A percentile compares a stretch with the other conserved stretches of the same genome.
Evolutionary conservation across 176 grass and related monocot species (phyloP).

Genomic region (Avena insularis): DNA sequence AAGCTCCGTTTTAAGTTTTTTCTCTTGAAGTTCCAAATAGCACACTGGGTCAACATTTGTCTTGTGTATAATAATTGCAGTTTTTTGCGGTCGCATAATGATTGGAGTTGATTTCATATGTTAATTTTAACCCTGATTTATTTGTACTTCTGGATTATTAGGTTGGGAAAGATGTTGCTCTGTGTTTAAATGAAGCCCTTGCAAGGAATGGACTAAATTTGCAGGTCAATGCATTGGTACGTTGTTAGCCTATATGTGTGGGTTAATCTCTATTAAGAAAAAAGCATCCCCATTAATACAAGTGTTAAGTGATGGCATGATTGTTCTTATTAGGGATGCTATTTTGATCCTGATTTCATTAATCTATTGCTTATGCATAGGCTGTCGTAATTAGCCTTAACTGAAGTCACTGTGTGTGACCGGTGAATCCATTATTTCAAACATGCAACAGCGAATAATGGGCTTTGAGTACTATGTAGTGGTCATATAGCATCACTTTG

Average conservation of each 20-base stretch:
- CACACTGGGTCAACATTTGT: not conserved
- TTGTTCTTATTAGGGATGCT: not conserved
- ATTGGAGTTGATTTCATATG: not conserved
- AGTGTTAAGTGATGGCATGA: not conserved
- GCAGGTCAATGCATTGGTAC: conserved; percentile 82
- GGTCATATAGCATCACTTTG: not conserved
- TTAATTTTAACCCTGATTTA: not conserved
- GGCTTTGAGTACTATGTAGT: not conserved
- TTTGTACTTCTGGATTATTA: conserved; percentile 49
- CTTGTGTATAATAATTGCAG: not conserved
- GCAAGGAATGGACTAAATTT: conserved; percentile 73
- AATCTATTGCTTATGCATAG: not conserved
- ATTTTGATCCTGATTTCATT: not conserved
- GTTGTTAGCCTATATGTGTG: conserved; percentile 6
- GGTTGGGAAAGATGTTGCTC: conserved; percentile 77
- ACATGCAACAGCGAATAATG: not conserved
- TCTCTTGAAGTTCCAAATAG: not conserved
- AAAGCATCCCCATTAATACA: not conserved
- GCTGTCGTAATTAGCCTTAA: not conserved
- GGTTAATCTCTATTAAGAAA: not conserved
- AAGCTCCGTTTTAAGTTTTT: not conserved
- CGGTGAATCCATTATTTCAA: not conserved
- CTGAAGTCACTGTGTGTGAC: not conserved
- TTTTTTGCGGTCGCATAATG: not conserved
- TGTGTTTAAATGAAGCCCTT: conserved; percentile 84